Evolutionary conservation across 2,329 filamentous ascomycete genomes (phyloP).

Genomic region (Phyllosticta paracitricarpa): DNA sequence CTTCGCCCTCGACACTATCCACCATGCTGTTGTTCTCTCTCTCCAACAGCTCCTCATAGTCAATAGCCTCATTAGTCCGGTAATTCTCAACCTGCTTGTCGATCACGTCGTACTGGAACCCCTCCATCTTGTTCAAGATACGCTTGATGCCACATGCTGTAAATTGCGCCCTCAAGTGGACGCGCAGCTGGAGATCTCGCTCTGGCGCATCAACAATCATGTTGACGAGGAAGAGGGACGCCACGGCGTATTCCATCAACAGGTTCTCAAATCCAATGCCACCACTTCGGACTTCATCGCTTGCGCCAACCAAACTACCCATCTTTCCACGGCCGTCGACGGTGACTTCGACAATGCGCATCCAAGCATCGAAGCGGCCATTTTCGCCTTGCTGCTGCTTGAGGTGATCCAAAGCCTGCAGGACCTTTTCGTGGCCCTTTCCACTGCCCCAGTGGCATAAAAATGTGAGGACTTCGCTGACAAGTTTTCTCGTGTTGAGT

Average conservation of each 20-base stretch:
- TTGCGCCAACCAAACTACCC: slow-evolving; percentile 93
- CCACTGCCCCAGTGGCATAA: slow-evolving; percentile 88
- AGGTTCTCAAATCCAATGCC: slow-evolving; percentile 98
- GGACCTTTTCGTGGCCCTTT: slow-evolving; percentile 82
- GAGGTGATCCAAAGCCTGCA: slow-evolving; percentile 85
- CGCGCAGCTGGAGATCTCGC: slow-evolving; percentile 77
- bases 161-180: slow-evolving; percentile 93
- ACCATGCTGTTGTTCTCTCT: slow-evolving; percentile 83
- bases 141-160: slow-evolving; percentile 92
- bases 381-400: slow-evolving; percentile 84
- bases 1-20: slow-evolving; percentile 74
- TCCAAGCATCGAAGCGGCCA: slow-evolving; percentile 95
- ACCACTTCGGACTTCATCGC: slow-evolving; percentile 88
- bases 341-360: slow-evolving; percentile 95
- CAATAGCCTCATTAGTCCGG: slow-evolving; percentile 87
- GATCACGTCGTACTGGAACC: slow-evolving; percentile 94
- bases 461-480: slow-evolving; percentile 94
- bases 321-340: slow-evolving; percentile 96
- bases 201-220: slow-evolving; percentile 91
- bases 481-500: slow-evolving; percentile 83
- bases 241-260: slow-evolving; percentile 96
- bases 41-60: slow-evolving; percentile 95
- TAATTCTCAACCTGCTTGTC: slow-evolving; percentile 97
- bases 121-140: slow-evolving; percentile 92
- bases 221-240: slow-evolving; percentile 89